Percentiles rank a stretch among this genome's conserved stretches.
These are phyloP conservation scores for Sicyos edulis DNA, from an alignment of 306 rosid species.

Conservation along the genomic window DNA sequence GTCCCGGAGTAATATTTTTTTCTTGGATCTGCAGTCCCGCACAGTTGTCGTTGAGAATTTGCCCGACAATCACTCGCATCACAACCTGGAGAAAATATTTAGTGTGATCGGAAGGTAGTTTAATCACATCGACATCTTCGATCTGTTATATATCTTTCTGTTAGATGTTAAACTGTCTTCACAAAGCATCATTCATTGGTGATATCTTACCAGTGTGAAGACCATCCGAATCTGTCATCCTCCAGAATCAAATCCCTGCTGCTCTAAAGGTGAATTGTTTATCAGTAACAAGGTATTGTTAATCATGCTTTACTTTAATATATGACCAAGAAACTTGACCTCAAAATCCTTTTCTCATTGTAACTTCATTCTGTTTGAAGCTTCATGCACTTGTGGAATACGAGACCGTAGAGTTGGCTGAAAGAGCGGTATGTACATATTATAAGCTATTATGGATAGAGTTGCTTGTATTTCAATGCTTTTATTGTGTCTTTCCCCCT, in stretches of 20 bases:
- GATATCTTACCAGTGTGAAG: constrained; percentile 60
- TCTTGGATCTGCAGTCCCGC: constrained; percentile 58
- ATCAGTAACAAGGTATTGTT: constrained; percentile 77
- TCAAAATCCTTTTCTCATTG: neutral
- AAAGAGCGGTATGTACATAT: constrained; percentile 59
- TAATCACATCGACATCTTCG: constrained; percentile 7
- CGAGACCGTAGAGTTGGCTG: constrained; percentile 57
- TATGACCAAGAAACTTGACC: neutral
- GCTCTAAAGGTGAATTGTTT: constrained; percentile 62
- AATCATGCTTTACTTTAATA: neutral
- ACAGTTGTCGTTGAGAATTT: constrained; percentile 82
- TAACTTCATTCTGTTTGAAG: constrained; percentile 35
- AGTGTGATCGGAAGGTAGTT: constrained; percentile 72
- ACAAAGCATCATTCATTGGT: constrained; percentile 5
- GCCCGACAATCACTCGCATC: constrained; percentile 97
- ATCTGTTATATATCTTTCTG: neutral
- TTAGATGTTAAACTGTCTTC: neutral
- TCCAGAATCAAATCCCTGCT: constrained; percentile 69
- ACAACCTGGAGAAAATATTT: constrained; percentile 77
- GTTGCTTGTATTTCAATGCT: neutral
- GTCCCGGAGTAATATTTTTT: constrained; percentile 8
- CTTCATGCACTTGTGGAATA: constrained; percentile 93
- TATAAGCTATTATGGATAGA: neutral
- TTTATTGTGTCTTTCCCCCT: neutral
- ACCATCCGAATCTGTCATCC: constrained; percentile 92